Evolutionary conservation across 441 rosid genomes (phyloP), one percentile per base, ranked within the genome.

Genomic region (Pelargonium myrrhifolium): DNA sequence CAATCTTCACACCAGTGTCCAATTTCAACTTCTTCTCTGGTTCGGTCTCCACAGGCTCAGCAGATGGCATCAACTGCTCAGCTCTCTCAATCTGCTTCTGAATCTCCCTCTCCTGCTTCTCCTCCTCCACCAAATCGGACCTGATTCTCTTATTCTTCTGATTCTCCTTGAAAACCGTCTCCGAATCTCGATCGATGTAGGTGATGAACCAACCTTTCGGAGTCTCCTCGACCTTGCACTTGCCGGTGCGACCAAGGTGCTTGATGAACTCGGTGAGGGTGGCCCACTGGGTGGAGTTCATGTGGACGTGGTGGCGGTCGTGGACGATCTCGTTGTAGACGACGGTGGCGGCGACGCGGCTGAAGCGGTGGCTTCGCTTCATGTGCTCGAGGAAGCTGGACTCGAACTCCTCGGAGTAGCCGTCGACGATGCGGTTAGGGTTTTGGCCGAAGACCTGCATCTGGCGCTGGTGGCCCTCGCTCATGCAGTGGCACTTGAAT

Each of bases 181-280:
- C 99, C 0, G 90, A 88, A 59, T 93, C 99, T 47, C 92, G 75
- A 70, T 93, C 99, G 1, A 89, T 85, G 55, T 93, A 93, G 11
- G 99, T 93, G 60, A 91, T 89, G 61, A 91, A 93, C 99, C 97
- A 93, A 2, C 99, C 97, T 67, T 93, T 93, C 1, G 96, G 96
- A 0, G 99, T 91, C 51, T 93, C 96, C 0, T 93, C 99, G 0
- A 93, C 99, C 75, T 93, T 93, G 60, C 96, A 91, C 87, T 89
- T 91, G 5, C 99, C 99, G 0, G 84, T 80, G 31, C 81, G 79
- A 3, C 97, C 97, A 39, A 93, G 67, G 59, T 93, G 67, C 86
- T 93, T 91, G 40, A 91, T 71, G 35, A 93, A 93, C 81, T 93
- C 97, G 0, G 97, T 93, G 74, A 93, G 72, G 0, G 97, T 88